Evolutionary conservation across 148 eudicot species (phyloP).

Genomic region (Rhododendron henanense): DNA sequence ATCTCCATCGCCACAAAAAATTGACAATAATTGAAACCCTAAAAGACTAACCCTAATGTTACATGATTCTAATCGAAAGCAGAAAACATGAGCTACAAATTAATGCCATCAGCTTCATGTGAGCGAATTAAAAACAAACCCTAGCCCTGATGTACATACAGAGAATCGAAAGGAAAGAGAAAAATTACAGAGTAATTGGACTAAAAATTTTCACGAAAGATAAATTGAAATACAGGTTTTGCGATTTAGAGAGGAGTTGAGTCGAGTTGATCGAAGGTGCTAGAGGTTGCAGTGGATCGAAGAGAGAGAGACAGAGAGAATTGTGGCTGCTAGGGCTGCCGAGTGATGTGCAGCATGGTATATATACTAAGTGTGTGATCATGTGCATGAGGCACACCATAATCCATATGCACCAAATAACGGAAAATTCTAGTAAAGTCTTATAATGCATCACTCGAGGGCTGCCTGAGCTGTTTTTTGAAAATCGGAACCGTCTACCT

Average conservation of each 20-base stretch:
- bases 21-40: not conserved
- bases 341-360: too few relatives aligned
- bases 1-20: slow-evolving; percentile 37
- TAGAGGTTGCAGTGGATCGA: not conserved
- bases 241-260: not conserved
- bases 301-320: too few relatives aligned
- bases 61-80: not conserved
- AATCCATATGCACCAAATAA: too few relatives aligned
- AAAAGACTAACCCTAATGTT: not conserved
- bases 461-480: too few relatives aligned
- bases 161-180: not conserved
- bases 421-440: too few relatives aligned
- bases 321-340: too few relatives aligned
- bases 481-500: too few relatives aligned
- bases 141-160: slow-evolving; percentile 2
- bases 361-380: too few relatives aligned
- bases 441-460: too few relatives aligned
- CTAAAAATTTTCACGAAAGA: not conserved
- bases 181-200: not conserved
- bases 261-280: not conserved
- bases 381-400: too few relatives aligned
- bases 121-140: not conserved
- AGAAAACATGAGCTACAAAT: not conserved
- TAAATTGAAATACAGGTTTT: not conserved
- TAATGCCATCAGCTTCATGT: not conserved